Conservation (phyloP, 2,329 filamentous ascomycete genomes). For the Truncatella angustata region DNA sequence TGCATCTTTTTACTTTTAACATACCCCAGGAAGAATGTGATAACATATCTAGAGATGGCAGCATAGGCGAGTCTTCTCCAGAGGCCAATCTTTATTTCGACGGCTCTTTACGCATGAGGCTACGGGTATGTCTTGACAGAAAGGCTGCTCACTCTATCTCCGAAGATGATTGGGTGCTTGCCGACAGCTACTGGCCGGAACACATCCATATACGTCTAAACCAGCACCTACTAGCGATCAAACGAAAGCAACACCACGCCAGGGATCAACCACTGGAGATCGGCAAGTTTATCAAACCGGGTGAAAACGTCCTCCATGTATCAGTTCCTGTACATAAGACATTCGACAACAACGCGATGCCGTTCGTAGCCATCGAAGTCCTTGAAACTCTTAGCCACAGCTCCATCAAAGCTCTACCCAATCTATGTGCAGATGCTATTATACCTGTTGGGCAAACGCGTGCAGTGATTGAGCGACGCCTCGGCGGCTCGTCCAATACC, state of each 20-base stretch:
- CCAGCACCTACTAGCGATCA: slow-evolving; percentile 49
- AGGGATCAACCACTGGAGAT: slow-evolving; percentile 77
- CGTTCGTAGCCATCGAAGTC: slow-evolving; percentile 68
- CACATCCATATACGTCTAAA: slow-evolving; percentile 71
- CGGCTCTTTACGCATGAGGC: slow-evolving; percentile 61
- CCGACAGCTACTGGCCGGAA: slow-evolving; percentile 69
- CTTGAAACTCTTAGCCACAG: slow-evolving; percentile 55
- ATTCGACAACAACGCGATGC: slow-evolving; percentile 33
- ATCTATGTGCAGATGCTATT: slow-evolving; percentile 25
- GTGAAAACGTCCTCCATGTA: slow-evolving; percentile 62
- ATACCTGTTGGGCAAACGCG: slow-evolving; percentile 49
- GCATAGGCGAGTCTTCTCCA: slow-evolving; percentile 26
- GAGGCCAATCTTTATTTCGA: slow-evolving; percentile 40
- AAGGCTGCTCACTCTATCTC: slow-evolving; percentile 24
- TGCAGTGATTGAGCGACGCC: slow-evolving; percentile 51
- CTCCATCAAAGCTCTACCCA: slow-evolving; percentile 39
- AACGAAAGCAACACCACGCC: slow-evolving; percentile 69
- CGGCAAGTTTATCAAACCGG: slow-evolving; percentile 56
- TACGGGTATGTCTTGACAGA: slow-evolving; percentile 58
- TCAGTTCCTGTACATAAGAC: slow-evolving; percentile 30
- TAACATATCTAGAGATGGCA: slow-evolving; percentile 32
- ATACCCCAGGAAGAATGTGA: slow-evolving; percentile 35
- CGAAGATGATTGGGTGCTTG: slow-evolving; percentile 58
- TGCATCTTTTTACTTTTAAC: slow-evolving; percentile 46
- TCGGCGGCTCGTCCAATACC: slow-evolving; percentile 30